Evolutionary conservation across 768 basidiomycete species (phyloP).

Genomic region (Mycena maculata): DNA sequence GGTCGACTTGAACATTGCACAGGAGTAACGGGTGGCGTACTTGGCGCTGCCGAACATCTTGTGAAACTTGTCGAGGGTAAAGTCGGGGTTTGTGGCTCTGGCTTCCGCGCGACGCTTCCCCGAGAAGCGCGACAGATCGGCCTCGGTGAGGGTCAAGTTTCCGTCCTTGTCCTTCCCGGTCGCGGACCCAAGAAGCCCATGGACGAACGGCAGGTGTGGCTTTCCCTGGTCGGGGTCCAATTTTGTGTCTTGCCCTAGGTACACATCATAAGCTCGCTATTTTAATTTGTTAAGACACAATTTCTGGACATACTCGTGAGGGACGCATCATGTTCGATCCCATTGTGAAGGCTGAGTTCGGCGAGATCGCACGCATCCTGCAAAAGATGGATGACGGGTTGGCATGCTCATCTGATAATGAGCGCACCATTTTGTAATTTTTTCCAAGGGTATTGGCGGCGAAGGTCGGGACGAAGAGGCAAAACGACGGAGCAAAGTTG

Average conservation of each 20-base stretch:
- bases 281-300: slow-evolving; percentile 25
- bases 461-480: slow-evolving; percentile 71
- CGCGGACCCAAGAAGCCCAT: slow-evolving; percentile 67
- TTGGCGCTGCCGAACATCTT: slow-evolving; percentile 75
- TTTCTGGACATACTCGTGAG: slow-evolving; percentile 62
- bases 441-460: slow-evolving; percentile 69
- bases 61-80: slow-evolving; percentile 61
- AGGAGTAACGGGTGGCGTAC: slow-evolving; percentile 52
- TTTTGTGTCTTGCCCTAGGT: slow-evolving; percentile 60
- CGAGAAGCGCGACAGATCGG: slow-evolving; percentile 68
- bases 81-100: slow-evolving; percentile 64
- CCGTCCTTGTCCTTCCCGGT: slow-evolving; percentile 68
- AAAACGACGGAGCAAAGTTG: slow-evolving; percentile 79
- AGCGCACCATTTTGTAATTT: slow-evolving; percentile 54
- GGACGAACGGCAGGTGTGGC: slow-evolving; percentile 61
- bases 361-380: slow-evolving; percentile 71
- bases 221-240: slow-evolving; percentile 64
- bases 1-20: not conserved
- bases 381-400: not conserved
- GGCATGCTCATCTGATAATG: not conserved
- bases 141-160: slow-evolving; percentile 59
- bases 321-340: slow-evolving; percentile 79
- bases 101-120: slow-evolving; percentile 73
- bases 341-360: slow-evolving; percentile 79
- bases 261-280: slow-evolving; percentile 42